Evolutionary conservation across 257 asterid species (phyloP).

Genomic region (Plectranthus barbatus): DNA sequence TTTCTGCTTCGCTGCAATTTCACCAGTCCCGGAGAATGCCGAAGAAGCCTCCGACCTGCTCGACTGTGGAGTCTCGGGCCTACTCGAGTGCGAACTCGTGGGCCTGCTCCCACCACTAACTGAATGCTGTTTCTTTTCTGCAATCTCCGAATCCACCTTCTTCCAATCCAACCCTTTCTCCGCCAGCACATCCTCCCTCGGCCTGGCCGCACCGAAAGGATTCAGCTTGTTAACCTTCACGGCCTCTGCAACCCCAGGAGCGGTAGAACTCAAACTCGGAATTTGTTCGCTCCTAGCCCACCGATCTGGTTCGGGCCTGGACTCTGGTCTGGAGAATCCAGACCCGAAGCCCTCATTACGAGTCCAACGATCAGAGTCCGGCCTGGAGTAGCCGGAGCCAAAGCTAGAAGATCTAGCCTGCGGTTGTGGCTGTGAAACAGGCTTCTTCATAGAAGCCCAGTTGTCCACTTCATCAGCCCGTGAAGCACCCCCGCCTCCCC

Average conservation of each 20-base stretch:
- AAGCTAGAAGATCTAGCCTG: constrained; percentile 35
- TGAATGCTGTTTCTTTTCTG: constrained; percentile 40
- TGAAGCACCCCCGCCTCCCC: constrained; percentile 60
- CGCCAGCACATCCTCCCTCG: constrained; percentile 90
- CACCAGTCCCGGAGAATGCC: constrained; percentile 30
- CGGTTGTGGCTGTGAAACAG: constrained; percentile 28
- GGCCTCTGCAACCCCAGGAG: constrained; percentile 21
- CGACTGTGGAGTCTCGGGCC: constrained; percentile 73
- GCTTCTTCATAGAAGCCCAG: constrained; percentile 65
- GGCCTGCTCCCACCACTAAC: constrained; percentile 58
- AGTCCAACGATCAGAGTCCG: constrained; percentile 52
- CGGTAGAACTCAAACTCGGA: constrained; percentile 28
- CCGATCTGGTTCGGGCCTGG: constrained; percentile 56
- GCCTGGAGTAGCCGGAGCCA: constrained; percentile 42
- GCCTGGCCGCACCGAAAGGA: constrained; percentile 96
- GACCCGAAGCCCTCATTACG: constrained; percentile 26
- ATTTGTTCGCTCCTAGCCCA: constrained; percentile 56
- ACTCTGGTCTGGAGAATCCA: constrained; percentile 45
- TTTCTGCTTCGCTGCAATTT: constrained; percentile 43
- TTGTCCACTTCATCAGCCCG: constrained; percentile 86
- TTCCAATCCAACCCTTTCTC: constrained; percentile 98
- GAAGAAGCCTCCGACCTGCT: constrained; percentile 41
- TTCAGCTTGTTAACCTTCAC: constrained; percentile 58
- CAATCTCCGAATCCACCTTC: constrained; percentile 66
- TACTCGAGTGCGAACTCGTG: constrained; percentile 72